Conservation (phyloP, 108 stramenopile genomes). For the Skeletonema marinoi region DNA sequence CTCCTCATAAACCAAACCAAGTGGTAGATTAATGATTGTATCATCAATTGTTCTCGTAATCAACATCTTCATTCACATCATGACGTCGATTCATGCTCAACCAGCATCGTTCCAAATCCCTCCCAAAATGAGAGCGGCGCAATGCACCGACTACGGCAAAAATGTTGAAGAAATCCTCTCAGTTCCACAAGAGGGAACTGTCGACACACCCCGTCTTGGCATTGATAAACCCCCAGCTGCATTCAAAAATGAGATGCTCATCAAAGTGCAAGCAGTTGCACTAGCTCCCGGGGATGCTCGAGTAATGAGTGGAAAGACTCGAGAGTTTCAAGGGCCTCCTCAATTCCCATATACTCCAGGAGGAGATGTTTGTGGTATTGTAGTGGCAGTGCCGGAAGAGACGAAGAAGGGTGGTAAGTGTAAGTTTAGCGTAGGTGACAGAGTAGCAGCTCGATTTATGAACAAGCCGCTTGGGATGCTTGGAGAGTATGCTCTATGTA, state of each 20-base stretch:
- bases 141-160: conserved; percentile 60
- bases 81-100: neutral
- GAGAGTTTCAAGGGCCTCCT: conserved; percentile 67
- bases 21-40: neutral
- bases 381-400: conserved; percentile 50
- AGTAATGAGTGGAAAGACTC: conserved; percentile 58
- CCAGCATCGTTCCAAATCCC: neutral
- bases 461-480: conserved; percentile 59
- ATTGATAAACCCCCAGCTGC: conserved; percentile 14
- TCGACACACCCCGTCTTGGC: conserved; percentile 33
- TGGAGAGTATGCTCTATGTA: conserved; percentile 61
- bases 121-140: conserved; percentile 55
- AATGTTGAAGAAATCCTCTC: conserved; percentile 50
- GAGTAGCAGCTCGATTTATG: conserved; percentile 58
- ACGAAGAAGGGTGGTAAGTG: conserved; percentile 7
- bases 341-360: conserved; percentile 71
- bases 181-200: conserved; percentile 46
- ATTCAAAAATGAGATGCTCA: conserved; percentile 47
- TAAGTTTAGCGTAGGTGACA: conserved; percentile 55
- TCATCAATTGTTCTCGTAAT: neutral
- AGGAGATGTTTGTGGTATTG: conserved; percentile 67
- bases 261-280: conserved; percentile 56
- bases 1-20: no score
- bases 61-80: neutral
- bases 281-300: conserved; percentile 68